Base-by-base conservation (phyloP, 2,329 filamentous ascomycete genomes). In the Paraconiothyrium sp. region DNA sequence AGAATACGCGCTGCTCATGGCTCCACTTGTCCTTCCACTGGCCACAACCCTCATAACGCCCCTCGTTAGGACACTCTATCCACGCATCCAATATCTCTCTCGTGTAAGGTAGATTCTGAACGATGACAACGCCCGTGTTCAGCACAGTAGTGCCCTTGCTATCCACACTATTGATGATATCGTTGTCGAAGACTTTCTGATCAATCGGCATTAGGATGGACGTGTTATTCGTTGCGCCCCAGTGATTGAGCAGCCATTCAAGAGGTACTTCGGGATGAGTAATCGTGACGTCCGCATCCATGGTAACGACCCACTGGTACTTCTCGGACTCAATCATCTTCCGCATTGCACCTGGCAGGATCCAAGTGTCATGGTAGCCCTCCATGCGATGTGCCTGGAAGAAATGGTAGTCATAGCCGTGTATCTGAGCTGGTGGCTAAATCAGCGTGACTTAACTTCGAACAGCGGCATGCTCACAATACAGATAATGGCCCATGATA, bases 241-340 rank as follows among this genome's bases (percentile, higher is more conserved):
- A 84, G 44, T 80, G 76, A 66, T 82, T 83, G 67, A 84, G 76
- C 7, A 84, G 76, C 79, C 81, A 84, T 70, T 84, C 83, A 16
- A 84, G 60, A 2, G 82, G 82, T 0, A 84, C 67, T 37, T 82
- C 75, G 1, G 79, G 76, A 57, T 83, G 74, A 0, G 76, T 71
- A 56, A 84, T 76, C 7, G 79, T 75, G 20, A 76, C 79, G 61
- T 84, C 83, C 27, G 80, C 78, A 65, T 84, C 83, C 56, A 84
- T 67, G 48, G 81, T 80, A 49, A 84, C 71, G 24, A 84, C 78
- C 8, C 82, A 78, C 4, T 79, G 71, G 68, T 84, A 80, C 1
- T 74, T 63, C 27, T 74, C 70, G n/a, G 16, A 2, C 2, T 54
- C 37, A 22, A 83, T 70, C 1, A 80, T 75, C 22, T 81, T 72